Base-by-base conservation (phyloP, 208 protist species). In the Balamuthia mandrillaris region DNA sequence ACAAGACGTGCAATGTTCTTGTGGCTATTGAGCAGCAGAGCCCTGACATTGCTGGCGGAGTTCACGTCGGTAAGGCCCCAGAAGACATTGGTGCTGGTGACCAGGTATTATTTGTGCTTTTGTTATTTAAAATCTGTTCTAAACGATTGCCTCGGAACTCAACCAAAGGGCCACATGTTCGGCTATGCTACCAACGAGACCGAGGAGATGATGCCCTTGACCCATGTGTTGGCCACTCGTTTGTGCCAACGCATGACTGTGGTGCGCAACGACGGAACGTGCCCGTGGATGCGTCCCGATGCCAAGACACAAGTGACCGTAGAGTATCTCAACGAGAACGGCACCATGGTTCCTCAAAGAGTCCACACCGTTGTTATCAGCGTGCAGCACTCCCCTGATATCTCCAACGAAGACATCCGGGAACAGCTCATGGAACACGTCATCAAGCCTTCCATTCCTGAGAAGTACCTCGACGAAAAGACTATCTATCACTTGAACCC, bases 161-260 rank as follows among this genome's bases (percentile, higher is more conserved):
- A n/a, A n/a, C n/a, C n/a, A n/a, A n/a, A n/a, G n/a, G 98, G 99
- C 70, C 95, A 99, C 92, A 99, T 99, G 99, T 99, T 99, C 88
- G 99, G 98, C 65, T 99, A 99, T 90, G 98, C 99, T 47, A 98
- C 97, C 49, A 95, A 99, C 91, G 98, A 99, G 94, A 99, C 97
- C 58, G 90, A 93, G 84, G 96, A 97, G 86, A 81, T 98, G 29
- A 98, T 99, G 96, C 98, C 98, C 60, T 89, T 99, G 54, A 97
- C 98, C 45, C 97, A 99, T 90, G 89, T 97, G 74, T 94, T 99
- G 1, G 93, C 98, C 6, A 95, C 95, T 47, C 88, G 95, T 42
- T 93, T 99, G 31, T 97, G 95, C 54, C 81, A 92, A 52, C 96
- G 95, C 87, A 92, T 99, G 58, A 97, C 96, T 81, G 96, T 99